Evolutionary conservation across 2,329 filamentous ascomycete genomes (phyloP).

Genomic region (Ceratocystis smalleyi): DNA sequence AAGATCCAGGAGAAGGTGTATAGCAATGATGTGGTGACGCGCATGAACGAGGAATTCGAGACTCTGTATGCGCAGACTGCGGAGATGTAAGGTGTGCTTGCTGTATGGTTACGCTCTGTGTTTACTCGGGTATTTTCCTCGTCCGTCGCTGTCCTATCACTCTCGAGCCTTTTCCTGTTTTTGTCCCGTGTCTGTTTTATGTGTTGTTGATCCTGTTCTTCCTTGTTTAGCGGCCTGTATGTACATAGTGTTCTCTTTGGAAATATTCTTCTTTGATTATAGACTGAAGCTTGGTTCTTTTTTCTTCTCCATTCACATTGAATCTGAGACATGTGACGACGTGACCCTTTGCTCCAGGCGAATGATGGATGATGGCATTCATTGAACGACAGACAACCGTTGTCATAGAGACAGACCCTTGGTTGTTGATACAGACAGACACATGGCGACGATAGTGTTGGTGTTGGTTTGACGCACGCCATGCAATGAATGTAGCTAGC

Average conservation of each 20-base stretch:
- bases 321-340: background rate
- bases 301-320: background rate
- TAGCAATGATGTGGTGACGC: conserved; percentile 43
- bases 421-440: background rate
- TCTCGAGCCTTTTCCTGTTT: background rate
- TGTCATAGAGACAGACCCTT: background rate
- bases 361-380: background rate
- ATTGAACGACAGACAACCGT: background rate
- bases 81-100: background rate
- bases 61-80: conserved; percentile 26
- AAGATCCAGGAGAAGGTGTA: conserved; percentile 54
- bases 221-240: conserved; percentile 1
- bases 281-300: background rate
- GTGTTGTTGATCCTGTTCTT: background rate
- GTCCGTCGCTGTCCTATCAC: background rate
- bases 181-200: background rate
- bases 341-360: background rate
- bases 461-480: background rate
- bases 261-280: background rate
- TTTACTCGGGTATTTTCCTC: background rate
- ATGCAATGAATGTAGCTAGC: background rate
- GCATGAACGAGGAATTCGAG: conserved; percentile 36
- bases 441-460: background rate
- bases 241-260: background rate
- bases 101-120: background rate